Evolutionary conservation across 345 rosid species (phyloP), one percentile per base, ranked within the genome.

Genomic region (Rhizophora mangle): DNA sequence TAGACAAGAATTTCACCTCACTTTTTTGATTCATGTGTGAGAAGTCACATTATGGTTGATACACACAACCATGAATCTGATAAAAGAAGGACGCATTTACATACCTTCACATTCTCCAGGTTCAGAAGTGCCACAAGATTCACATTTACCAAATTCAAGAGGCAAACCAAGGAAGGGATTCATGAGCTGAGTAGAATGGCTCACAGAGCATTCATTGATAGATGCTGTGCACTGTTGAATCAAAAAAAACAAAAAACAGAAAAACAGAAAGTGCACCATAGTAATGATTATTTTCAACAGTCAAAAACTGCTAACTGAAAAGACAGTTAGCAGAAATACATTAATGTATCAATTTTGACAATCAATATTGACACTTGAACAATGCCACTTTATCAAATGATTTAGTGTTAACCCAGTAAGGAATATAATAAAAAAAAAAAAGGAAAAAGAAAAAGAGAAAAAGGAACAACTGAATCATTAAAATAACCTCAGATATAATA

Each of bases 141-240:
- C 96, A 66, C 99, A 95, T 81, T 87, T 90, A 3, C 99, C 98
- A 82, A 81, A 87, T 60, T 92, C 96, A 1, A 95, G 87, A 3
- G 99, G 99, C 80, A 95, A 73, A 30, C 99, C 99, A 67, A 95
- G 91, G 74, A 85, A 92, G 18, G 98, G 77, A 77, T 95, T 95
- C 15, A 88, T 78, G 8, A 92, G 86, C 79, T 92, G 98, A 83
- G 79, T 86, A 10, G 87, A 75, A 78, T 95, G 97, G 64, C 83
- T 83, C 55, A 90, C 89, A 10, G 96, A 69, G 60, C 83, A 82
- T 7, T 77, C 97, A 75, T 88, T 92, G 55, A 89, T 57, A 0
- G 97, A 95, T 71, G 98, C 92, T 71, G 81, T 75, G 53, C 83
- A 69, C 97, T 89, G 81, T 49, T 7, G 39, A 46, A 61, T 3